Conservation (phyloP, 257 asterid species). For the Rhazya stricta region DNA sequence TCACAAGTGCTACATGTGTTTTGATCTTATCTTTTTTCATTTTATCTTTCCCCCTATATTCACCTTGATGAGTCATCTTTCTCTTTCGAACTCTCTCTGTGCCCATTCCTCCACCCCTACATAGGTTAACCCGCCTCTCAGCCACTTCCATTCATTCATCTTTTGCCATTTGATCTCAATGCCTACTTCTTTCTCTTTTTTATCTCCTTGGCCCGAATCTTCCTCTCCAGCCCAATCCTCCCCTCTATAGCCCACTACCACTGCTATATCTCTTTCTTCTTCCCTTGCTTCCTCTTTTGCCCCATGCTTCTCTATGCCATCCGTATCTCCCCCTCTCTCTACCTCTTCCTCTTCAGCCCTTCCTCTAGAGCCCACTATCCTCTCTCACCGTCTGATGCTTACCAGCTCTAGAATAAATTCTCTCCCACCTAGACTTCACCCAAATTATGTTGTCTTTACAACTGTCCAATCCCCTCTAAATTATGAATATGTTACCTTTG, state of each 20-base stretch:
- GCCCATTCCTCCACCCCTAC: neutral
- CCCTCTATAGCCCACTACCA: neutral
- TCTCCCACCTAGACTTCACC: neutral
- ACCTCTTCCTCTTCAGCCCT: neutral
- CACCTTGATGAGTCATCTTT: too few species aligned
- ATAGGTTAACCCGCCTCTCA: neutral
- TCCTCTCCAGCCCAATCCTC: neutral
- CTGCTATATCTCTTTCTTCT: neutral
- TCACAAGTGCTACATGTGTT: too few species aligned
- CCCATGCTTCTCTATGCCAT: neutral
- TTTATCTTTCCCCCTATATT: too few species aligned
- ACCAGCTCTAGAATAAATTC: neutral
- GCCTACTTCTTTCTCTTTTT: neutral
- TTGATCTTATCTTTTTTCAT: too few species aligned
- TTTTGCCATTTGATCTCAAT: too few species aligned
- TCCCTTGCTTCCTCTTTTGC: neutral
- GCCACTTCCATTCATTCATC: neutral
- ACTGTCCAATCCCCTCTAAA: too few species aligned
- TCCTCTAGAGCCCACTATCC: too few species aligned
- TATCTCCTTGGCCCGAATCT: neutral
- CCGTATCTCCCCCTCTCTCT: neutral
- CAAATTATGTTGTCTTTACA: neutral
- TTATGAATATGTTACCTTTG: neutral
- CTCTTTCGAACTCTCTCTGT: too few species aligned
- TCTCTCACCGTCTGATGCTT: neutral